Conservation (phyloP, 345 rosid genomes). For the Isatis tinctoria region DNA sequence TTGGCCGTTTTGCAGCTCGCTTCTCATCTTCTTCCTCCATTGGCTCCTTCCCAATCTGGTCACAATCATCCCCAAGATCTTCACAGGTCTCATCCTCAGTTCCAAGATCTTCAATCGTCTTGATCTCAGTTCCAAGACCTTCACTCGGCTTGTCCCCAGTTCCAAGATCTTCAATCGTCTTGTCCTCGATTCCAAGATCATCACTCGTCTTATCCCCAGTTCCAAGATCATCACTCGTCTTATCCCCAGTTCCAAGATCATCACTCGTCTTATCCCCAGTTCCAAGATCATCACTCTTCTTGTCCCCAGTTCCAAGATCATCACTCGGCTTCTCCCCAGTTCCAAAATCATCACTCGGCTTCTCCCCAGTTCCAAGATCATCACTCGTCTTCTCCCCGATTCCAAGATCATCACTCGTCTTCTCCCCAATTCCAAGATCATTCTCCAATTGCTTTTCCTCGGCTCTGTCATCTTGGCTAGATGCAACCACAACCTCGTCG, state of each 20-base stretch:
- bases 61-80: slow-evolving; percentile 15
- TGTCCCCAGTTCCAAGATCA: slow-evolving; percentile 12
- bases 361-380: slow-evolving; percentile 6
- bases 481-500: slow-evolving; percentile 12
- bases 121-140: not conserved
- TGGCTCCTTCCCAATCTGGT: not conserved
- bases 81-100: slow-evolving; percentile 4
- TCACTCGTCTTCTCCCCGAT: not conserved
- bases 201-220: slow-evolving; percentile 3
- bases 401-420: not conserved
- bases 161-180: slow-evolving; percentile 12
- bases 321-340: slow-evolving; percentile 12
- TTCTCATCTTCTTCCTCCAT: slow-evolving; percentile 36
- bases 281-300: slow-evolving; percentile 1
- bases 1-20: slow-evolving; percentile 56
- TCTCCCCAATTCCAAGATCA: slow-evolving; percentile 21
- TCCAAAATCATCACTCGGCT: not conserved
- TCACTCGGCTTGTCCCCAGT: slow-evolving; percentile 12
- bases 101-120: not conserved
- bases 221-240: slow-evolving; percentile 14
- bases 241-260: not conserved
- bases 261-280: not conserved
- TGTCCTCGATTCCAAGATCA: slow-evolving; percentile 10
- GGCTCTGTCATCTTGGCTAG: slow-evolving; percentile 22
- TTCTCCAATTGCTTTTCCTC: slow-evolving; percentile 34